phyloP scores from a whole-genome alignment of 208 protist genomes.

The Sergeia podlipaevii region DNA sequence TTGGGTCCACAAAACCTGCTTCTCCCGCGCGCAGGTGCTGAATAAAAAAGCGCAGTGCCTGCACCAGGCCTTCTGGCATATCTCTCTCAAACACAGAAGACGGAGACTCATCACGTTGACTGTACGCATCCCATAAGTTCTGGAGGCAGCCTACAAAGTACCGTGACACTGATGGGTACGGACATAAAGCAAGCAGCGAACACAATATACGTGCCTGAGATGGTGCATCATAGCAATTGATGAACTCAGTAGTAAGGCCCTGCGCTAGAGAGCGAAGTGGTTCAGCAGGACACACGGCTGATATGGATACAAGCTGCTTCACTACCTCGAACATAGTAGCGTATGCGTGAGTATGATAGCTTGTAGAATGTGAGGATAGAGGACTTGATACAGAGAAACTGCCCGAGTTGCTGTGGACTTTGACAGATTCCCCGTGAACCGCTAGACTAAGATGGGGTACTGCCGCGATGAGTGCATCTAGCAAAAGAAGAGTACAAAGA shows the following conservation, averaged over 20 bases:
- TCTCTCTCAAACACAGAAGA: constrained; percentile 9
- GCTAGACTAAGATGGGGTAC: no score
- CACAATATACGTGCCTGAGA: constrained; percentile 45
- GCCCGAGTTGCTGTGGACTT: no score
- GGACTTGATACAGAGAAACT: no score
- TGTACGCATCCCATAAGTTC: constrained; percentile 38
- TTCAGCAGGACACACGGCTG: constrained; percentile 33
- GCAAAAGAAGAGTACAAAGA: no score
- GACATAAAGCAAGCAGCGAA: constrained; percentile 56
- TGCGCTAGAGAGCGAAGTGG: constrained; percentile 29
- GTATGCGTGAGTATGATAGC: constrained; percentile 35
- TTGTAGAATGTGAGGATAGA: no score
- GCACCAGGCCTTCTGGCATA: constrained; percentile 28
- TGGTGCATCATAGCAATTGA: constrained; percentile 32
- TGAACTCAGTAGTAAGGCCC: constrained; percentile 23
- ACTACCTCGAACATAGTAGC: constrained; percentile 44
- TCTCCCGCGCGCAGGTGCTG: constrained; percentile 26
- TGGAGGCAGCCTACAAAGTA: constrained; percentile 44
- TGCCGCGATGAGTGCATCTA: no score
- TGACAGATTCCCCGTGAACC: no score
- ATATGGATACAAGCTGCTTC: constrained; percentile 49
- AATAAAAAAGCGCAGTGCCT: constrained; percentile 33
- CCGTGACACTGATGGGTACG: constrained; percentile 62
- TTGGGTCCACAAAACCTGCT: constrained; percentile 59
- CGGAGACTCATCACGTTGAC: neutral